Conservation (phyloP, 1,284 basidiomycete species). For the Puccinia horiana region DNA sequence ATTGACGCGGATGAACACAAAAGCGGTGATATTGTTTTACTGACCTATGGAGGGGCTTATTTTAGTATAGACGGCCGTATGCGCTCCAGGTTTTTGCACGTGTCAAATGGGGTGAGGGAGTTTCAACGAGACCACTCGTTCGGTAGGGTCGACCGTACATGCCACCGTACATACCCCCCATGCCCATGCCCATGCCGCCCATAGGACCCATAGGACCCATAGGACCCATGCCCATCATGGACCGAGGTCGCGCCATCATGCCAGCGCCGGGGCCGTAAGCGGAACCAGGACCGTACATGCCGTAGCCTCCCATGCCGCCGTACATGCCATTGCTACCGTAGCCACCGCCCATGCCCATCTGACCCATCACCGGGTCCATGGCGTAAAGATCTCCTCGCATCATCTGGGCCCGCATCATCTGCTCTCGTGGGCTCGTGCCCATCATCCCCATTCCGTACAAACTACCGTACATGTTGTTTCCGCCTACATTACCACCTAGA, state of each 20-base stretch:
- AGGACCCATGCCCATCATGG: slow-evolving; percentile 12
- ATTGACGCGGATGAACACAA: not conserved
- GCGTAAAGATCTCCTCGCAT: slow-evolving; percentile 24
- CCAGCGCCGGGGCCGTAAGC: slow-evolving; percentile 22
- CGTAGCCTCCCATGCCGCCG: slow-evolving; percentile 26
- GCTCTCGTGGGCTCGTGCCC: slow-evolving; percentile 17
- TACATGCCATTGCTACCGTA: slow-evolving; percentile 39
- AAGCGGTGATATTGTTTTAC: not conserved
- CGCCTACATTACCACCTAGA: not conserved
- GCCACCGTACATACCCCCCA: not conserved
- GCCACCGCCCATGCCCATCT: slow-evolving; percentile 15
- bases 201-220: slow-evolving; percentile 1
- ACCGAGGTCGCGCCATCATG: slow-evolving; percentile 21
- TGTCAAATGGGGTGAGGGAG: slow-evolving; percentile 27
- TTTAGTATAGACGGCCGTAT: slow-evolving; percentile 17
- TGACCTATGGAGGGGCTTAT: not conserved
- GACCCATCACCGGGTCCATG: slow-evolving; percentile 31
- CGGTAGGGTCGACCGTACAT: slow-evolving; percentile 19
- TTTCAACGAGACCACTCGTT: slow-evolving; percentile 37
- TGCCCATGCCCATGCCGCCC: not conserved
- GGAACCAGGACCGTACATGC: slow-evolving; percentile 22
- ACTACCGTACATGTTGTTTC: slow-evolving; percentile 9
- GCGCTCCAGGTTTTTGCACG: slow-evolving; percentile 47
- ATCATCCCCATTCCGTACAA: slow-evolving; percentile 20
- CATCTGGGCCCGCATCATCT: slow-evolving; percentile 37